Conservation (phyloP, 176 grass and related monocot species). For the Oryza longistaminata region DNA sequence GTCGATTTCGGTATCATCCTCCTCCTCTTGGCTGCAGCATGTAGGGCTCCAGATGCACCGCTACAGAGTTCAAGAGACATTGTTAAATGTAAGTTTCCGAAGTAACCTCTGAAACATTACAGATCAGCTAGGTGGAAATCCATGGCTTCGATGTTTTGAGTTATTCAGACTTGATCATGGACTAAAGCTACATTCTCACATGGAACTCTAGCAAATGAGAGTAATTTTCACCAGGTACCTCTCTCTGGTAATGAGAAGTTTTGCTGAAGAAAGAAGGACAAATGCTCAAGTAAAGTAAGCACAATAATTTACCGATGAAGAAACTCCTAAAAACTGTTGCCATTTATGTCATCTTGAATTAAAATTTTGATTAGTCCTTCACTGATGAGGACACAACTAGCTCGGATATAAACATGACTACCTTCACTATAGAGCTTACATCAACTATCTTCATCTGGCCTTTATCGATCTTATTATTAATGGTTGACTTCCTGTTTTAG, state of each 20-base stretch:
- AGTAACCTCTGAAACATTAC: not conserved
- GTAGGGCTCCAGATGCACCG: conserved; percentile 62
- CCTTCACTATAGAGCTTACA: too few relatives aligned
- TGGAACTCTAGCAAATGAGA: not conserved
- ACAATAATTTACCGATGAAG: not conserved
- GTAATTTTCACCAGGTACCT: not conserved
- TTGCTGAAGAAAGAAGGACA: not conserved
- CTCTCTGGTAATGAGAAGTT: not conserved
- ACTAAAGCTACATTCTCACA: not conserved
- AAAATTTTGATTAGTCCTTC: not conserved
- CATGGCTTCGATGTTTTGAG: not conserved
- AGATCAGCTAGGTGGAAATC: not conserved
- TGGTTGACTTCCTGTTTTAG: not conserved
- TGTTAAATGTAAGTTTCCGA: conserved; percentile 3
- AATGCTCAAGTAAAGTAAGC: not conserved
- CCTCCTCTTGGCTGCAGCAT: conserved; percentile 39
- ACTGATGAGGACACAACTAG: too few relatives aligned
- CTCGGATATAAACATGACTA: not conserved
- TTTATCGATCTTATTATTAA: conserved; percentile 1
- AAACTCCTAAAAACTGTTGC: not conserved
- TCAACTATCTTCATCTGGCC: not conserved
- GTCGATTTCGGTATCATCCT: conserved; percentile 34
- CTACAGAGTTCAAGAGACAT: conserved; percentile 41
- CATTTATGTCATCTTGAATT: not conserved
- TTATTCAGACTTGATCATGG: not conserved